These are phyloP conservation scores for Coelastrella sp. DNA, from an alignment of 139 green algal species.

Conservation along the genomic window DNA sequence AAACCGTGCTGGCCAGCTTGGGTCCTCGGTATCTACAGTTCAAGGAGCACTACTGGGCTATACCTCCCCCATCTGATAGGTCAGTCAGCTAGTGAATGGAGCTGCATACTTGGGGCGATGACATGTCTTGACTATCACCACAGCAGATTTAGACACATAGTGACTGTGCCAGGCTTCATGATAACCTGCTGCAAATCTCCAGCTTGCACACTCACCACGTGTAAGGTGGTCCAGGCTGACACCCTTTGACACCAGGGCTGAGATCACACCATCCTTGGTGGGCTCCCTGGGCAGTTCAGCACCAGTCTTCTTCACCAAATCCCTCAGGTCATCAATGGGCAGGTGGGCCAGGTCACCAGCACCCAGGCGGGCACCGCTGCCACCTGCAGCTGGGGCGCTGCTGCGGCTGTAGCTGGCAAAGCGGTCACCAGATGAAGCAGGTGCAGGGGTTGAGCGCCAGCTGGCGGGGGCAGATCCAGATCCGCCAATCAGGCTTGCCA, in stretches of 20 bases:
- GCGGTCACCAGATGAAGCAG: conserved; percentile 8
- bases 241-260: conserved; percentile 43
- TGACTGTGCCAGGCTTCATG: too few relatives aligned
- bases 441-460: conserved; percentile 37
- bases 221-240: conserved; percentile 35
- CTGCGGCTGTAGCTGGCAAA: conserved; percentile 41
- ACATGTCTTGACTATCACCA: too few relatives aligned
- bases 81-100: too few relatives aligned
- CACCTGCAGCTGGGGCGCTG: conserved; percentile 18
- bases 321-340: conserved; percentile 43
- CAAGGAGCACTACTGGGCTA: too few relatives aligned
- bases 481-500: conserved; percentile 11
- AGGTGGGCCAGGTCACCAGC: conserved; percentile 22
- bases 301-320: conserved; percentile 44
- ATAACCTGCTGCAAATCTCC: too few relatives aligned
- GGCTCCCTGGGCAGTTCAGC: conserved; percentile 47
- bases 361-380: conserved; percentile 18
- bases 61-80: too few relatives aligned
- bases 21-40: too few relatives aligned
- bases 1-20: too few relatives aligned
- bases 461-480: conserved; percentile 16
- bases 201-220: conserved; percentile 5
- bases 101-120: too few relatives aligned
- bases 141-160: neutral
- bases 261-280: conserved; percentile 44